These are phyloP conservation scores for Leccinum uliginosum DNA, from an alignment of 768 basidiomycete species.

Conservation along the genomic window DNA sequence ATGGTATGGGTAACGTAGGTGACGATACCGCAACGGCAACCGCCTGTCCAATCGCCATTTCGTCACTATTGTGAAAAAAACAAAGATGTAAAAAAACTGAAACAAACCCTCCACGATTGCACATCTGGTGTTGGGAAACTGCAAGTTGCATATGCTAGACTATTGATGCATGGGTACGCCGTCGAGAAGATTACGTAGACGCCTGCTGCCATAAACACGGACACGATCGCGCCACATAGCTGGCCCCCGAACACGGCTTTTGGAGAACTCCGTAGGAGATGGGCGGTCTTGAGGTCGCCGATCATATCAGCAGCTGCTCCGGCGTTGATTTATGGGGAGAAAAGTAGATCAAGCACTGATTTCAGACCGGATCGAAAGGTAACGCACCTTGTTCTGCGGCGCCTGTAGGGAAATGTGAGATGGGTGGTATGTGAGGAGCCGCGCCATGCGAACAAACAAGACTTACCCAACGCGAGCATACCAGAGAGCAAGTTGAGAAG, in stretches of 20 bases:
- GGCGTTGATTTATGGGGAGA: background rate
- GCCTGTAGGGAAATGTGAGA: constrained; percentile 3
- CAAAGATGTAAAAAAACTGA: too few species aligned
- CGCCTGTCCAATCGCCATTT: constrained; percentile 3
- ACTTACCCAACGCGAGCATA: constrained; percentile 22
- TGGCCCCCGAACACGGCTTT: constrained; percentile 60
- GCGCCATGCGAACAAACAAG: background rate
- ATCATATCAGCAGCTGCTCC: constrained; percentile 55
- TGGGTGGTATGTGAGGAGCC: background rate
- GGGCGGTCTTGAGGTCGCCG: constrained; percentile 66
- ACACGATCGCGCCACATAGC: constrained; percentile 52
- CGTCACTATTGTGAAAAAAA: background rate
- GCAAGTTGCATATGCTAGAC: constrained; percentile 12
- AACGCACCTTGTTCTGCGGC: constrained; percentile 21
- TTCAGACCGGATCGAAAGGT: background rate
- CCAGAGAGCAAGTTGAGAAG: constrained; percentile 22
- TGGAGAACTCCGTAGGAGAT: constrained; percentile 61
- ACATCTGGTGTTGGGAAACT: constrained; percentile 24
- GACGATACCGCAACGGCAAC: constrained; percentile 21
- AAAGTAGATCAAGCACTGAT: background rate
- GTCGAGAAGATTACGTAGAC: constrained; percentile 61
- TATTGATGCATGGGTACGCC: constrained; percentile 54
- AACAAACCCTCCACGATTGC: constrained; percentile 20
- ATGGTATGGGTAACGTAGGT: constrained; percentile 37
- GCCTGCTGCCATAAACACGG: constrained; percentile 56